These are phyloP conservation scores for Arabis hirsuta DNA, from an alignment of 345 rosid genomes.

Conservation along the genomic window DNA sequence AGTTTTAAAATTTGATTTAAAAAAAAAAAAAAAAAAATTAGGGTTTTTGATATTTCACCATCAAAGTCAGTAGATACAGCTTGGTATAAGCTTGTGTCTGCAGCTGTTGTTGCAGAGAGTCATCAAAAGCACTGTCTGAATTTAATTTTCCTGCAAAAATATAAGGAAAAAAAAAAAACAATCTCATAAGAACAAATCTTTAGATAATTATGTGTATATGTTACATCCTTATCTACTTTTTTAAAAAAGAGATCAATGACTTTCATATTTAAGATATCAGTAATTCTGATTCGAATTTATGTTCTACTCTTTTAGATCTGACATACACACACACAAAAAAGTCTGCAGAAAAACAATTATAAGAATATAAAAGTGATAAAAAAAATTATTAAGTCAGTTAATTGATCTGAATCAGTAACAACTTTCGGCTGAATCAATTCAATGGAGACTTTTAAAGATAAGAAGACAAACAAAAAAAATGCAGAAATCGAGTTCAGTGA, in stretches of 20 bases:
- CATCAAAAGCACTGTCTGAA: slow-evolving; percentile 71
- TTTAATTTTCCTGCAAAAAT: slow-evolving; percentile 30
- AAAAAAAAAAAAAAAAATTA: not conserved
- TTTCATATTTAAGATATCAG: slow-evolving; percentile 31
- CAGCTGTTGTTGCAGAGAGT: slow-evolving; percentile 54
- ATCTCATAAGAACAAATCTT: slow-evolving; percentile 41
- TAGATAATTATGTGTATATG: slow-evolving; percentile 14
- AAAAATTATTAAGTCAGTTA: slow-evolving; percentile 7
- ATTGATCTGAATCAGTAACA: slow-evolving; percentile 15
- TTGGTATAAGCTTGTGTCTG: slow-evolving; percentile 56
- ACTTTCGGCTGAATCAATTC: slow-evolving; percentile 41
- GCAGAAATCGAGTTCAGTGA: slow-evolving; percentile 33
- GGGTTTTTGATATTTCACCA: slow-evolving; percentile 67
- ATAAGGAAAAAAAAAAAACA: slow-evolving; percentile 33
- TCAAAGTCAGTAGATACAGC: slow-evolving; percentile 82
- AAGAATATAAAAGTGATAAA: not conserved
- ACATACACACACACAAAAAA: not conserved
- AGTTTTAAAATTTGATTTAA: not conserved
- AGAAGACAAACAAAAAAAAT: slow-evolving; percentile 34
- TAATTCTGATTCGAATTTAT: slow-evolving; percentile 24
- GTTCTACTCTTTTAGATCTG: slow-evolving; percentile 42
- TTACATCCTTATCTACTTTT: slow-evolving; percentile 35
- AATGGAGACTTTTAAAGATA: slow-evolving; percentile 36
- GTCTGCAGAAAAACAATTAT: too few species aligned
- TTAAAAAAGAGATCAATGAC: not conserved